Evolutionary conservation across 2,329 filamentous ascomycete genomes (phyloP), one percentile per base, ranked within the genome.

Genomic region (Colletotrichum endophyticum): DNA sequence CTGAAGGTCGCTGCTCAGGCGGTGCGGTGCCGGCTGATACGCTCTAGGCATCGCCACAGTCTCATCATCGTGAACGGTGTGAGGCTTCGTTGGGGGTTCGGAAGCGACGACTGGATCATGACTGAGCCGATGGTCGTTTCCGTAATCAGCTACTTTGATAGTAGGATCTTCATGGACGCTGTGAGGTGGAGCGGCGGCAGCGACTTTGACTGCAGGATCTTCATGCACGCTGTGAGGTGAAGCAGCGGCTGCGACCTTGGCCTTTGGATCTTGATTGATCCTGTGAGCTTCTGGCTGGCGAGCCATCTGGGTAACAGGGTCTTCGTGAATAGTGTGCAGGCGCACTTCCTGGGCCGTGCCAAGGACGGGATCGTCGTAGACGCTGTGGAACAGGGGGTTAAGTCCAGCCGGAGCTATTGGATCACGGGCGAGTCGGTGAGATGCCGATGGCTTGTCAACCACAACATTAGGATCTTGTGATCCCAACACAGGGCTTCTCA

Each of bases 391-490:
- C 13, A 44, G 32, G 11, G 57, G 36, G 13, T 56, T 57, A 8
- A 11, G 28, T 34, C 44, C 61, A 27, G 70, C 68, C 32, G 70
- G 70, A n/a, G 15, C 64, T 9, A 32, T 63, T 9, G 57, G 30
- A 59, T 75, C 73, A 25, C 67, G 56, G 30, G 32, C 73, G 57
- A 68, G 73, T n/a, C 73, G 73, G 44, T 75, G 70, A 16, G 69
- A 28, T 15, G 39, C 30, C 8, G 66, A 30, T n/a, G 69, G 59
- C 11, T 73, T 34, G 22, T 44, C 71, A 11, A 66, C 66, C 19
- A 34, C 62, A 11, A 73, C 64, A 4, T 19, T 63, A 11, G 70
- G 15, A 70, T 76, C 74, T 39, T 66, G 57, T 6, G 64, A n/a
- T 6, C 28, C 36, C 44, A 59, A 16, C 9, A 13, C 13, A 16